Evolutionary conservation across 1,284 basidiomycete species (phyloP), one percentile per base, ranked within the genome.

Genomic region (Trichosporon coremiiforme): DNA sequence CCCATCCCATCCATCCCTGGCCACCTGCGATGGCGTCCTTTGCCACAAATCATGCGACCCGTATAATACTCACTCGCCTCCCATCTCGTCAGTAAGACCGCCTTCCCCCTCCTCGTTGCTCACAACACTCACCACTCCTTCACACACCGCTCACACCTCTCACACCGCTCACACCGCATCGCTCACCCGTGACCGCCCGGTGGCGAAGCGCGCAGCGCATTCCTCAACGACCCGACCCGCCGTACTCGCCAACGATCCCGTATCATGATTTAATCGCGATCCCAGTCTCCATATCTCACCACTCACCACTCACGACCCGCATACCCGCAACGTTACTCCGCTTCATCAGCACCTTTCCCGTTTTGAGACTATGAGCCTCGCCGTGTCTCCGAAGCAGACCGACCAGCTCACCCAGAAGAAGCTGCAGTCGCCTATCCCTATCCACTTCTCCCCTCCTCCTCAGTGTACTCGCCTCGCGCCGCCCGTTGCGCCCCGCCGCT

Each of bases 11-110:
- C 47, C 20, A 22, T 22, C 20, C 47, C 47, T 53, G 47, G 47
- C 47, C 20, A 10, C 38, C 13, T n/a, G 33, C 36, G 36, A 38
- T 38, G 12, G 36, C 33, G 33, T 53, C 47, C 47, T 53, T 53
- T 53, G 47, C 47, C 47, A 53, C 47, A 53, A 53, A 53, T 53
- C 47, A 53, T 20, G 47, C 47, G 47, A 53, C 47, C 47, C 20
- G 47, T 53, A 53, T 53, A 53, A 53, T 53, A 53, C 47, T 53
- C 20, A n/a, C n/a, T n/a, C n/a, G n/a, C 47, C 47, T 53, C 47
- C 47, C n/a, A 20, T 15, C 17, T 15, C 3, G n/a, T 15, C n/a
- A 20, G n/a, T 7, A 22, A 15, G 7, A 12, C 47, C 8, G 4
- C 47, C 47, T 53, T 10, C n/a, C 47, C 47, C 47, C 47, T 53